Evolutionary conservation across 2,329 filamentous ascomycete genomes (phyloP), one percentile per base, ranked within the genome.

Genomic region (Beauveria scarabaeidicola): DNA sequence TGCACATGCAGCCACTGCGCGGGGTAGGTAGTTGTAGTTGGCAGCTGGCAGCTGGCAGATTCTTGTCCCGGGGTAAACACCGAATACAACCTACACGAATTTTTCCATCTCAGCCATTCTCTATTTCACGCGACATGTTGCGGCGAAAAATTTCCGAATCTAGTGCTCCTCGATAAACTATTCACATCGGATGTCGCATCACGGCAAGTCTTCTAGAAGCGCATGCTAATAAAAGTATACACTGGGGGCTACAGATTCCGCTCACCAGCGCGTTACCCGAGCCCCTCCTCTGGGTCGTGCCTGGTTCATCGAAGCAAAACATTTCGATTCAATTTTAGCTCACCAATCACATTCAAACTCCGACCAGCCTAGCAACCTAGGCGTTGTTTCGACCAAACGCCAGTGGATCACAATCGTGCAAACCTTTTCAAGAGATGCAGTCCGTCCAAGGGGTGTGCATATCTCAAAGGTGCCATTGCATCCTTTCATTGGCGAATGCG

Each of bases 401-500:
- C 17, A 21, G 52, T 55, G 52, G 52, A 55, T 57, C 32, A n/a
- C 4, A 41, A 41, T 19, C 17, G 17, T 41, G 19, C 52, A 29
- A 41, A 43, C 17, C 41, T 29, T 17, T 50, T 21, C 21, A 21
- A 21, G 3, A 36, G 29, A 17, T 9, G 25, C 17, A 25, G 13
- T 36, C 21, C 17, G 25, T 29, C 15, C 8, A 10, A 10, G 38
- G 55, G 55, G 55, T 58, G 55, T 23, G 15, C 15, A 43, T 51
- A 58, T 58, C 23, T 17, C 13, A 32, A 19, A 56, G 15, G 15
- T 56, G 44, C 32, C 32, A 19, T 43, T 25, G 4, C 52, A 27
- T 57, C 46, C 32, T 50, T 41, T 44, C 15, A 47, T 48, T 47
- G 53, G 44, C 46, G 36, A 38, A 51, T 58, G 46, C 55, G 46